These are phyloP conservation scores for Thermomyces lanuginosus DNA, from an alignment of 2,329 filamentous ascomycete species.

Conservation along the genomic window DNA sequence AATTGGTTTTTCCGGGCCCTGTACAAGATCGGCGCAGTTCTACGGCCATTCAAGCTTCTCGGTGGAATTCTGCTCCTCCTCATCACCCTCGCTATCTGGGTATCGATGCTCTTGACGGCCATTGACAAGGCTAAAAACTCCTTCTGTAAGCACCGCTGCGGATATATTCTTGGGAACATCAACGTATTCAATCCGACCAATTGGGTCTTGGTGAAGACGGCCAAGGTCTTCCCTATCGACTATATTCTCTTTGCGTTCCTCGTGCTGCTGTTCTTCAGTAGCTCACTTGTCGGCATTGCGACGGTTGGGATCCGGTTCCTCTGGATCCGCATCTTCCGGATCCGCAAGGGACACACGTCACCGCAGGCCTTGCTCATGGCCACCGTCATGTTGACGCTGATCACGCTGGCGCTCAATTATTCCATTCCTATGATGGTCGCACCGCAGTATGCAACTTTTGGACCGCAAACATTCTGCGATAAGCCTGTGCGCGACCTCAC, in stretches of 20 bases:
- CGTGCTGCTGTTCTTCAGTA: conserved; percentile 73
- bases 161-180: conserved; percentile 75
- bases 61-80: conserved; percentile 65
- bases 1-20: conserved; percentile 57
- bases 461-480: conserved; percentile 86
- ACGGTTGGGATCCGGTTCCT: conserved; percentile 86
- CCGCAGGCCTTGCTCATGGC: conserved; percentile 84
- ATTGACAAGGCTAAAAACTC: conserved; percentile 97
- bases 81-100: conserved; percentile 60
- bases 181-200: conserved; percentile 94
- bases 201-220: conserved; percentile 66
- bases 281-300: conserved; percentile 73
- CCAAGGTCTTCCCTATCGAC: conserved; percentile 76
- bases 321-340: conserved; percentile 85
- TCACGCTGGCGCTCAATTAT: conserved; percentile 84
- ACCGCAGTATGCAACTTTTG: conserved; percentile 86
- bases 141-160: conserved; percentile 74
- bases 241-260: conserved; percentile 78
- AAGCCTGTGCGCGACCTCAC: conserved; percentile 41
- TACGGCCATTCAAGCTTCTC: conserved; percentile 76
- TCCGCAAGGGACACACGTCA: conserved; percentile 72
- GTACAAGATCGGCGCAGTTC: conserved; percentile 64
- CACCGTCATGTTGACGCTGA: conserved; percentile 78
- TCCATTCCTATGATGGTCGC: conserved; percentile 84
- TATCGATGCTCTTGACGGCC: conserved; percentile 85